These are phyloP conservation scores for Beauveria asiatica DNA, from an alignment of 2,329 filamentous ascomycete genomes.

Conservation along the genomic window DNA sequence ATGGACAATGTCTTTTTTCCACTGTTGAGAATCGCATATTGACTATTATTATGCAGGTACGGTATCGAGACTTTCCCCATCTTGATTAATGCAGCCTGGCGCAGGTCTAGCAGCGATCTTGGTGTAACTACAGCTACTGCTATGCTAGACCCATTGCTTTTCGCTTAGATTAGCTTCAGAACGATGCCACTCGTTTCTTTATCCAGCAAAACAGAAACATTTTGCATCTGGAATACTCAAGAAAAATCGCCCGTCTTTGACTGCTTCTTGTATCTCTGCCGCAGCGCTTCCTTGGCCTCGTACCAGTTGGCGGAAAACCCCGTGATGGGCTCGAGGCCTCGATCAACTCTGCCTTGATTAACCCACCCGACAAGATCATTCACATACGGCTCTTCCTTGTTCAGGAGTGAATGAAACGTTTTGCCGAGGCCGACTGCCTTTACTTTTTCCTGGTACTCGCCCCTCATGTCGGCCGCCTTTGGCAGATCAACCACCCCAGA, in stretches of 20 bases:
- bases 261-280: background rate
- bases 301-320: background rate
- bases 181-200: no score
- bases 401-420: background rate
- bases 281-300: background rate
- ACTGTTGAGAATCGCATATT: no score
- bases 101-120: no score
- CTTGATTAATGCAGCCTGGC: no score
- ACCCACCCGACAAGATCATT: background rate
- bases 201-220: no score
- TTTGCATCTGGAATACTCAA: background rate
- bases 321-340: background rate
- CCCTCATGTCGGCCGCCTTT: background rate
- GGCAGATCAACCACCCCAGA: constrained; percentile 26
- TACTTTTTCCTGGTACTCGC: background rate
- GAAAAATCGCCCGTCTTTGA: background rate
- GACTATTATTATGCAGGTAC: no score
- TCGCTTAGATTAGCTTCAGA: background rate
- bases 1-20: no score
- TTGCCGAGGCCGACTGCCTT: background rate
- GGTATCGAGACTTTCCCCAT: no score
- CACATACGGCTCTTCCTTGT: background rate
- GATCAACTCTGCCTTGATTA: background rate
- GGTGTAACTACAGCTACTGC: no score
- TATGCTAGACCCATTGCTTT: no score